Conservation (phyloP, 2,329 filamentous ascomycete species). For the Ceratocystis harringtonii region DNA sequence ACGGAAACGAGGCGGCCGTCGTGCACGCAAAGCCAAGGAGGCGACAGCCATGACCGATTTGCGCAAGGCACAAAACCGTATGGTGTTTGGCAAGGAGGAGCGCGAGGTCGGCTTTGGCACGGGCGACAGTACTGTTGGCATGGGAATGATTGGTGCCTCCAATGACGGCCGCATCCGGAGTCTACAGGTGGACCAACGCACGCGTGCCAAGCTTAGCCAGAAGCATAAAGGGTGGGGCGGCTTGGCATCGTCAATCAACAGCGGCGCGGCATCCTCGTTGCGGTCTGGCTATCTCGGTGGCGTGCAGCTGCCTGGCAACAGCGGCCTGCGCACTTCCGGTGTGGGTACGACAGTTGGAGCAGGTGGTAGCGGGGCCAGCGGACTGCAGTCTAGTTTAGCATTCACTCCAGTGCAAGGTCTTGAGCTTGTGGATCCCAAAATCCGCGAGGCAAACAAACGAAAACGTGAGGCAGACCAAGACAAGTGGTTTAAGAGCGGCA, state of each 20-base stretch:
- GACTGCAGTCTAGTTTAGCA: slow-evolving; percentile 73
- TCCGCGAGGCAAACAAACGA: slow-evolving; percentile 69
- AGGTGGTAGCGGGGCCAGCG: slow-evolving; percentile 28
- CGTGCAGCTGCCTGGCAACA: slow-evolving; percentile 30
- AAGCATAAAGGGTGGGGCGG: slow-evolving; percentile 94
- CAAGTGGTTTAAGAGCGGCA: slow-evolving; percentile 93
- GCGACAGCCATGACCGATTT: slow-evolving; percentile 94
- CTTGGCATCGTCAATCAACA: slow-evolving; percentile 66
- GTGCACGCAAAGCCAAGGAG: slow-evolving; percentile 89
- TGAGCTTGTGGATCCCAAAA: slow-evolving; percentile 87
- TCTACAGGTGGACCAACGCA: slow-evolving; percentile 82
- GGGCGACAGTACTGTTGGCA: slow-evolving; percentile 68
- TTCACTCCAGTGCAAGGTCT: slow-evolving; percentile 92
- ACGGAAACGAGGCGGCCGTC: slow-evolving; percentile 76
- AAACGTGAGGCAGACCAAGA: slow-evolving; percentile 93
- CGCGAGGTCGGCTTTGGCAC: slow-evolving; percentile 81
- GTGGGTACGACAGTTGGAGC: slow-evolving; percentile 57
- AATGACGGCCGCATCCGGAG: slow-evolving; percentile 81
- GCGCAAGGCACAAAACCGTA: slow-evolving; percentile 86
- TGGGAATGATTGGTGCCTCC: slow-evolving; percentile 88
- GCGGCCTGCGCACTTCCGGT: slow-evolving; percentile 66
- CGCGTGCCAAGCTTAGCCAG: slow-evolving; percentile 79
- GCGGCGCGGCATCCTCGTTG: slow-evolving; percentile 57
- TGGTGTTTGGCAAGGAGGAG: slow-evolving; percentile 93
- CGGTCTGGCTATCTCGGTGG: slow-evolving; percentile 25